These are phyloP conservation scores for Encephalitozoon romaleae DNA, from an alignment of 371 early-diverging fungal species.

Conservation along the genomic window DNA sequence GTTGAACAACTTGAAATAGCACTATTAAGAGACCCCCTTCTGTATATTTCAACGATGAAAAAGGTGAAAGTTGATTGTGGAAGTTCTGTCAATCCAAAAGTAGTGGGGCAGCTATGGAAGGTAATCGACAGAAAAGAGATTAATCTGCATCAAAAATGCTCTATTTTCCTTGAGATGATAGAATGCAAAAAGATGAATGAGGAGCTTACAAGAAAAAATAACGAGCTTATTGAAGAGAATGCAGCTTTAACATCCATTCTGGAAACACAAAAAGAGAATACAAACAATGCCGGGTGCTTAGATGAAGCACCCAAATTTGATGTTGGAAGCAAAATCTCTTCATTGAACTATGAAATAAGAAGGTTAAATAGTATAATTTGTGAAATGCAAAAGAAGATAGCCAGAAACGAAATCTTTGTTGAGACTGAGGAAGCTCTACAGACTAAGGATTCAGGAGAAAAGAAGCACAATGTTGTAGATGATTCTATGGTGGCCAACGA, in stretches of 20 bases:
- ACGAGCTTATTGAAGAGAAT: conserved; percentile 17
- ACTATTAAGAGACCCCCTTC: background rate
- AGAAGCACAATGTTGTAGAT: background rate
- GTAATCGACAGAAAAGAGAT: background rate
- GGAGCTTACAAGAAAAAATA: conserved; percentile 3
- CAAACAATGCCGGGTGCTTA: background rate
- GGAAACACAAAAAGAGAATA: background rate
- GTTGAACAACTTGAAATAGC: background rate
- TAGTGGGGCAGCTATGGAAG: background rate
- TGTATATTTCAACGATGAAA: background rate
- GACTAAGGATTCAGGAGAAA: background rate
- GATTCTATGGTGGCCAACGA: background rate
- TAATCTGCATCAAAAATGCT: background rate
- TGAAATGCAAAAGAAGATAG: background rate
- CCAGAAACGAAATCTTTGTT: background rate
- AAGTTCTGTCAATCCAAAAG: background rate
- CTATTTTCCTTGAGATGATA: conserved; percentile 1
- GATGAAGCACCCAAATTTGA: background rate
- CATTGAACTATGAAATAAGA: background rate
- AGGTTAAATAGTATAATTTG: background rate
- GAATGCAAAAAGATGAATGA: conserved; percentile 18
- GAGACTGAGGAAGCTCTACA: background rate
- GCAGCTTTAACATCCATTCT: background rate
- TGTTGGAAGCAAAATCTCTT: background rate
- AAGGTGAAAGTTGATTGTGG: background rate